These are phyloP conservation scores for Fusarium duplospermum DNA, from an alignment of 2,329 filamentous ascomycete species.

Conservation along the genomic window DNA sequence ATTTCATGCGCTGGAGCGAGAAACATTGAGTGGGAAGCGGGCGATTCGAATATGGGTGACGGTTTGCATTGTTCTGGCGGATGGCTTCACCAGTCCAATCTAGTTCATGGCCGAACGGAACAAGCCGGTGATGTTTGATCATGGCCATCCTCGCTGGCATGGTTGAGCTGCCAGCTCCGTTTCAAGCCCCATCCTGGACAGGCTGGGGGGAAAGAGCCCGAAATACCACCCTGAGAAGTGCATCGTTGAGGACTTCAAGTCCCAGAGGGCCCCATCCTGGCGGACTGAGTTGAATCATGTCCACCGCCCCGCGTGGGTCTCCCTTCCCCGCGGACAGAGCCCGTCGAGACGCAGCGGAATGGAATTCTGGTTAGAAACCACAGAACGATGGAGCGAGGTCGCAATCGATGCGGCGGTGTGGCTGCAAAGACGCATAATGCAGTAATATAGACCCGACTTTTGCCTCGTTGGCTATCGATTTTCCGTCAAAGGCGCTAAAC, in stretches of 20 bases:
- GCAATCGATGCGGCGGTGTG: conserved; percentile 41
- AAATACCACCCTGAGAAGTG: conserved; percentile 6
- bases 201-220: neutral
- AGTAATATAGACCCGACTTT: conserved; percentile 31
- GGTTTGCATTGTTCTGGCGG: neutral
- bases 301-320: conserved; percentile 16
- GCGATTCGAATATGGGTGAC: neutral
- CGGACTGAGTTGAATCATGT: conserved; percentile 20
- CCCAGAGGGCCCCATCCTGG: conserved; percentile 7
- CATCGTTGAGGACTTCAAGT: conserved; percentile 10
- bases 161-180: neutral
- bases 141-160: neutral
- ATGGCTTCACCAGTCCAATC: neutral
- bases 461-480: conserved; percentile 23
- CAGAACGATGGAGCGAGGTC: conserved; percentile 21
- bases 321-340: conserved; percentile 30
- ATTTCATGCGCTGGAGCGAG: neutral
- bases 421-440: conserved; percentile 26
- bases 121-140: neutral
- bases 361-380: conserved; percentile 12
- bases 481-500: conserved; percentile 34
- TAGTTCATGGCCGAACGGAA: neutral
- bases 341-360: neutral
- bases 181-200: conserved; percentile 1
- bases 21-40: neutral